These are phyloP conservation scores for Priceomyces fermenticarens DNA, from an alignment of 805 yeast species.

Conservation along the genomic window DNA sequence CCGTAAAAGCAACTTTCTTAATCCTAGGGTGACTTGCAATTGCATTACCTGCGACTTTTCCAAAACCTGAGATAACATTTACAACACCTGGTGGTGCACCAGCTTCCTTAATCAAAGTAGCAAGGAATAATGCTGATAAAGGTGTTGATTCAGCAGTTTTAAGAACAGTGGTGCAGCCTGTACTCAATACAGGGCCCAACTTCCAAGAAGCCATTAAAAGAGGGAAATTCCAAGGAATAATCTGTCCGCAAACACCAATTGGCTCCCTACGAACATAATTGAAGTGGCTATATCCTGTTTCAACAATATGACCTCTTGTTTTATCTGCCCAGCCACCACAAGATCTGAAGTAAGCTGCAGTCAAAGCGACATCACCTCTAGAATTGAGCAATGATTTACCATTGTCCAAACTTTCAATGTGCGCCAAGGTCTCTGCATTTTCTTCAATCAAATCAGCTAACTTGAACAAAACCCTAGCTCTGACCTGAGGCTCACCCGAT, in stretches of 20 bases:
- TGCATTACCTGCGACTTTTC: conserved; percentile 80
- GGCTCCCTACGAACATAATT: conserved; percentile 85
- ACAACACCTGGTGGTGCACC: conserved; percentile 92
- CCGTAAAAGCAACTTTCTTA: conserved; percentile 92
- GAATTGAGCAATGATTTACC: conserved; percentile 78
- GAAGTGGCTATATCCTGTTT: conserved; percentile 72
- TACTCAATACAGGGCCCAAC: conserved; percentile 86
- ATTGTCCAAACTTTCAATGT: conserved; percentile 82
- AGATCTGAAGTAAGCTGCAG: conserved; percentile 69
- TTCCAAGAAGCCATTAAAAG: conserved; percentile 93
- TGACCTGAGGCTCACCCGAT: conserved; percentile 59
- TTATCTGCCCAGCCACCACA: conserved; percentile 94
- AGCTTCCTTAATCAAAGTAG: conserved; percentile 68
- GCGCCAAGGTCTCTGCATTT: conserved; percentile 67
- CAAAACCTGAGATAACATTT: conserved; percentile 84
- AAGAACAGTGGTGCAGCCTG: conserved; percentile 85
- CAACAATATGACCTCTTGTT: conserved; percentile 69
- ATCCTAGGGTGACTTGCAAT: conserved; percentile 75
- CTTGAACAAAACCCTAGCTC: conserved; percentile 62
- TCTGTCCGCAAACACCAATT: conserved; percentile 91
- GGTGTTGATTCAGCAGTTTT: conserved; percentile 94
- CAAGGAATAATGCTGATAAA: conserved; percentile 75
- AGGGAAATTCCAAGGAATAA: conserved; percentile 98
- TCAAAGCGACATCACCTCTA: conserved; percentile 70
- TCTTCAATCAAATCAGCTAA: conserved; percentile 77